phyloP scores from a whole-genome alignment of 2,329 filamentous ascomycete species.

The Clathrospora elynae region DNA sequence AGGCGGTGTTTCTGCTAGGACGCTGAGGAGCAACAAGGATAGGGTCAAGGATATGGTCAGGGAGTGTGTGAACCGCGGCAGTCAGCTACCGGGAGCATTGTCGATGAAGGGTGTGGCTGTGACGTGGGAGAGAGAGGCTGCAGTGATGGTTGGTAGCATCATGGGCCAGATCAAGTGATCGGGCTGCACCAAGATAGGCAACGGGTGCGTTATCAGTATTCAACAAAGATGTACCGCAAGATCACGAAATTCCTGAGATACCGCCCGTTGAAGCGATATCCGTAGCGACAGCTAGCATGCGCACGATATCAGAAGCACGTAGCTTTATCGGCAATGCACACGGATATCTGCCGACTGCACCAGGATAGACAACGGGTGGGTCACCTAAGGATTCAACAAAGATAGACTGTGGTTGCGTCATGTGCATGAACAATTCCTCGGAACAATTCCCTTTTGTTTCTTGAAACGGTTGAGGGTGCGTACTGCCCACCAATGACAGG shows the following conservation, averaged over 20 bases:
- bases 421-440: conserved; percentile 13
- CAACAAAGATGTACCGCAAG: too few relatives aligned
- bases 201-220: too few relatives aligned
- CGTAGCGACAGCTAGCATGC: too few relatives aligned
- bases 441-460: conserved; percentile 18
- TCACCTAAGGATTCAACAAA: too few relatives aligned
- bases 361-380: too few relatives aligned
- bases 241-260: too few relatives aligned
- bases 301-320: too few relatives aligned
- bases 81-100: conserved; percentile 65
- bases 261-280: too few relatives aligned
- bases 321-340: too few relatives aligned
- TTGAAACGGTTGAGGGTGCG: conserved; percentile 13
- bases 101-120: conserved; percentile 55
- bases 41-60: conserved; percentile 76
- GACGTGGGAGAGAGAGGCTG: conserved; percentile 86
- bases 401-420: too few relatives aligned
- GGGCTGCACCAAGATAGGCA: too few relatives aligned
- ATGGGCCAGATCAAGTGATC: conserved; percentile 57
- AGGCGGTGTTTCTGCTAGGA: conserved; percentile 82
- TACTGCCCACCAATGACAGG: conserved; percentile 6
- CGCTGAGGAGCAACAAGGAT: conserved; percentile 75
- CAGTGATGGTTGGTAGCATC: conserved; percentile 90
- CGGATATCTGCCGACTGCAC: too few relatives aligned
- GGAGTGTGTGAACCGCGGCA: conserved; percentile 81